Percentiles rank a stretch among this genome's conserved stretches.
phyloP scores from a whole-genome alignment of 2,329 filamentous ascomycete species.

The Annulohypoxylon truncatum region DNA sequence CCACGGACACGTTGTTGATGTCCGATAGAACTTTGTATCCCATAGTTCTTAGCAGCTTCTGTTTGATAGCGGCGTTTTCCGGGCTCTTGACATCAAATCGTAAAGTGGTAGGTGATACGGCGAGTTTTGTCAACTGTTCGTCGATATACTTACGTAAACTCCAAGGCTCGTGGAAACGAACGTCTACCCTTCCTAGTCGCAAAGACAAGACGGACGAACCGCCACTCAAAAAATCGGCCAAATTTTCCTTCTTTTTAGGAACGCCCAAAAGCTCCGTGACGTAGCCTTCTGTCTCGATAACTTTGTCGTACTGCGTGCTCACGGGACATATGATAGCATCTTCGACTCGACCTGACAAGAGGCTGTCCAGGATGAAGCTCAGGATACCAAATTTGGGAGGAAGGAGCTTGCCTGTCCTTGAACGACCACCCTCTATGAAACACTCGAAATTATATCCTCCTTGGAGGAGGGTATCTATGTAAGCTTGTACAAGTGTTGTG shows the following conservation, averaged over 20 bases:
- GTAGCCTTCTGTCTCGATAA: slow-evolving; percentile 97
- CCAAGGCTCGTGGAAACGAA: slow-evolving; percentile 97
- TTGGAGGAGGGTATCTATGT: slow-evolving; percentile 91
- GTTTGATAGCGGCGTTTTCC: slow-evolving; percentile 66
- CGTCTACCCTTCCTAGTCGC: slow-evolving; percentile 90
- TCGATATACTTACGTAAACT: slow-evolving; percentile 84
- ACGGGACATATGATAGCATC: slow-evolving; percentile 96
- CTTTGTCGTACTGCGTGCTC: slow-evolving; percentile 98
- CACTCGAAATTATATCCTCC: slow-evolving; percentile 96
- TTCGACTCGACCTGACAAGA: slow-evolving; percentile 86
- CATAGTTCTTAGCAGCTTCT: slow-evolving; percentile 83
- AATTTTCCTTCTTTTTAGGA: slow-evolving; percentile 94
- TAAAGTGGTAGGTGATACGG: slow-evolving; percentile 60
- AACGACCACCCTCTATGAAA: slow-evolving; percentile 95
- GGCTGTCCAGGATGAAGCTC: slow-evolving; percentile 88
- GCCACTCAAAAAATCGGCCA: slow-evolving; percentile 87
- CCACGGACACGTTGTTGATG: slow-evolving; percentile 95
- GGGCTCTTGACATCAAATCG: slow-evolving; percentile 61
- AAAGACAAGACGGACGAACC: slow-evolving; percentile 87
- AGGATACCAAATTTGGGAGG: slow-evolving; percentile 96
- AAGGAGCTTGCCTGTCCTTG: slow-evolving; percentile 90
- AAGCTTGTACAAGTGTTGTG: slow-evolving; percentile 91
- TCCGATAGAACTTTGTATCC: slow-evolving; percentile 93
- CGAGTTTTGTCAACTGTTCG: slow-evolving; percentile 74
- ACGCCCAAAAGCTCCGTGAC: slow-evolving; percentile 93